A percentile compares a stretch with the other conserved stretches of the same genome.
Evolutionary conservation across 2,329 filamentous ascomycete genomes (phyloP).

Genomic region (Moelleriella libera): DNA sequence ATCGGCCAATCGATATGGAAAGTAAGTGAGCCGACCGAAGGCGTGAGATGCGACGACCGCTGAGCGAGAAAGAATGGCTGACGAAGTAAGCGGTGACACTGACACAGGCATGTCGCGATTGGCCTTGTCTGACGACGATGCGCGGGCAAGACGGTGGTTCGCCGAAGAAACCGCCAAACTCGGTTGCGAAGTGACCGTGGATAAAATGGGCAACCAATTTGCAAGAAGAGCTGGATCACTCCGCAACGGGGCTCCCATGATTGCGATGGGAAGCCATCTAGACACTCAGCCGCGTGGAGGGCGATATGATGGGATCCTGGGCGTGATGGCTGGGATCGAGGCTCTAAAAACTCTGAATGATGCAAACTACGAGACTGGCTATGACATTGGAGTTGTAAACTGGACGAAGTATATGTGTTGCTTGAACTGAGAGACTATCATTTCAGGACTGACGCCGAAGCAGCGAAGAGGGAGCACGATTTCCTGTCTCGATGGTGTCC

Average conservation of each 20-base stretch:
- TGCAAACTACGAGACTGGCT: constrained; percentile 51
- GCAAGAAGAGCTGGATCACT: constrained; percentile 50
- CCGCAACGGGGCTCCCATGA: constrained; percentile 46
- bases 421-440: constrained; percentile 3
- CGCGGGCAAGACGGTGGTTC: constrained; percentile 67
- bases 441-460: constrained; percentile 33
- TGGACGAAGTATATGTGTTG: constrained; percentile 48
- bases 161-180: constrained; percentile 46
- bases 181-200: constrained; percentile 54
- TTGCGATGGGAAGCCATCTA: constrained; percentile 52
- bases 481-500: constrained; percentile 61
- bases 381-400: constrained; percentile 60
- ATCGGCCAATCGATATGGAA: constrained; percentile 13
- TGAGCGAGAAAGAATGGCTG: background rate
- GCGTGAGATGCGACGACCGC: background rate
- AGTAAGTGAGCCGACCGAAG: constrained; percentile 8
- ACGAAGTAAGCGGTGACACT: constrained; percentile 10
- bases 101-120: constrained; percentile 71
- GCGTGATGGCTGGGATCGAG: constrained; percentile 60
- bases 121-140: constrained; percentile 61
- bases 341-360: constrained; percentile 52
- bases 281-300: constrained; percentile 52
- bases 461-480: constrained; percentile 69
- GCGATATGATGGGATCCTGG: constrained; percentile 64
- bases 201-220: constrained; percentile 72